A percentile compares a stretch with the other conserved stretches of the same genome.
Evolutionary conservation across 805 yeast species (phyloP).

Genomic region (Kodamaea fukazawae): DNA sequence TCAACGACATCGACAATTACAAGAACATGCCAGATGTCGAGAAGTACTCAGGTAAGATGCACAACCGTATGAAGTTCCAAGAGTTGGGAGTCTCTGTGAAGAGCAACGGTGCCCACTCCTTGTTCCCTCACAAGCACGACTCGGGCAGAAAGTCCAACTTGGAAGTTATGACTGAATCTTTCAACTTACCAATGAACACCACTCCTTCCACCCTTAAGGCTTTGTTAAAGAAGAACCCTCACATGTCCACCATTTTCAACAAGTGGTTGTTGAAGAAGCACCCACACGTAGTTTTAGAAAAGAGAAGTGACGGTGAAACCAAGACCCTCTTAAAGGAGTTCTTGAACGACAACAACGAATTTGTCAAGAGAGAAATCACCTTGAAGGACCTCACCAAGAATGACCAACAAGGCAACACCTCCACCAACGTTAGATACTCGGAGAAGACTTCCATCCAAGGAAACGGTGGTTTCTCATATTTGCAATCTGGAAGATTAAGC

Average conservation of each 20-base stretch:
- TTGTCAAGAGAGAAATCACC: conserved; percentile 21
- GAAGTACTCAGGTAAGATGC: conserved; percentile 54
- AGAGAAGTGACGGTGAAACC: conserved; percentile 21
- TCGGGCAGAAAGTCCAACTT: conserved; percentile 10
- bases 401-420: conserved; percentile 8
- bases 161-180: conserved; percentile 29
- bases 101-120: conserved; percentile 24
- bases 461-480: conserved; percentile 74
- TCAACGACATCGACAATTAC: conserved; percentile 64
- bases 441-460: conserved; percentile 41
- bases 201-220: conserved; percentile 27
- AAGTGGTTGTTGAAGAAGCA: conserved; percentile 51
- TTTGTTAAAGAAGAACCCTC: conserved; percentile 41
- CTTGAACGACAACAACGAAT: conserved; percentile 20
- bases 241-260: conserved; percentile 51
- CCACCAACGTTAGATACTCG: conserved; percentile 20
- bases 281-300: conserved; percentile 34
- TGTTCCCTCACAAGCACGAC: conserved; percentile 30
- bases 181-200: conserved; percentile 31
- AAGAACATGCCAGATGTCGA: conserved; percentile 72
- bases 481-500: conserved; percentile 61
- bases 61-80: conserved; percentile 63
- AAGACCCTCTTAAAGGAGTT: conserved; percentile 33
- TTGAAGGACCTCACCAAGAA: conserved; percentile 24
- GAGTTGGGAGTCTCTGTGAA: conserved; percentile 59